Conservation (phyloP, 805 yeast genomes). For the Nakazawaea siamensis region DNA sequence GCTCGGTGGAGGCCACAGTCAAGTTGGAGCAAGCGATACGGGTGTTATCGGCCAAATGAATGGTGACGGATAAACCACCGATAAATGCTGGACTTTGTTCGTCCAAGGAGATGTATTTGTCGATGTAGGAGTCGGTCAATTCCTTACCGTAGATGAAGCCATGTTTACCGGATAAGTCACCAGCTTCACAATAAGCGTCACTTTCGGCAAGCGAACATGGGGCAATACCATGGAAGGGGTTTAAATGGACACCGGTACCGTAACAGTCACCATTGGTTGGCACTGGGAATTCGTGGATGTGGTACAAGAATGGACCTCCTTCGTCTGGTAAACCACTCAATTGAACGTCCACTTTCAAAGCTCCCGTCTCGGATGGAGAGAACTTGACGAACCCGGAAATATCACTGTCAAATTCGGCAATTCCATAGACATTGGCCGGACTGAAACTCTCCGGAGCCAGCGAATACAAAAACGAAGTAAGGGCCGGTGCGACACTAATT, state of each 20-base stretch:
- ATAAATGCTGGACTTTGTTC: constrained; percentile 27
- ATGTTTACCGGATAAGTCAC: constrained; percentile 41
- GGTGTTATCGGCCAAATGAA: constrained; percentile 41
- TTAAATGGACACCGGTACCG: constrained; percentile 32
- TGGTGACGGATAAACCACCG: constrained; percentile 37
- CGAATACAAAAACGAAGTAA: background rate
- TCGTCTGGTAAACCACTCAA: constrained; percentile 31
- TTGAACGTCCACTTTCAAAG: constrained; percentile 34
- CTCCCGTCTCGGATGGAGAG: constrained; percentile 27
- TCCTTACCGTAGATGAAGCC: constrained; percentile 36
- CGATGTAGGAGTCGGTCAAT: constrained; percentile 29
- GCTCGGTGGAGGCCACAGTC: constrained; percentile 12
- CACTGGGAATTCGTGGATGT: constrained; percentile 32
- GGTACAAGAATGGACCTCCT: constrained; percentile 38
- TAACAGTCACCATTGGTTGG: constrained; percentile 29
- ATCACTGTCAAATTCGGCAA: constrained; percentile 47
- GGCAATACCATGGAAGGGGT: constrained; percentile 30
- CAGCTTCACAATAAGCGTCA: constrained; percentile 36
- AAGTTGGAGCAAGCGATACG: constrained; percentile 52
- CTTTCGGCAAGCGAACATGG: constrained; percentile 27
- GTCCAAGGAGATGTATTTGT: constrained; percentile 33
- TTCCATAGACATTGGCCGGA: constrained; percentile 41
- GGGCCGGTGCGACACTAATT: constrained; percentile 1
- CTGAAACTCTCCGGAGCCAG: constrained; percentile 43
- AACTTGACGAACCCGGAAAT: constrained; percentile 48